Percentiles rank a stretch among this genome's conserved stretches.
These are phyloP conservation scores for Gryganskiella cystojenkinii DNA, from an alignment of 192 early-diverging fungal species.

Conservation along the genomic window DNA sequence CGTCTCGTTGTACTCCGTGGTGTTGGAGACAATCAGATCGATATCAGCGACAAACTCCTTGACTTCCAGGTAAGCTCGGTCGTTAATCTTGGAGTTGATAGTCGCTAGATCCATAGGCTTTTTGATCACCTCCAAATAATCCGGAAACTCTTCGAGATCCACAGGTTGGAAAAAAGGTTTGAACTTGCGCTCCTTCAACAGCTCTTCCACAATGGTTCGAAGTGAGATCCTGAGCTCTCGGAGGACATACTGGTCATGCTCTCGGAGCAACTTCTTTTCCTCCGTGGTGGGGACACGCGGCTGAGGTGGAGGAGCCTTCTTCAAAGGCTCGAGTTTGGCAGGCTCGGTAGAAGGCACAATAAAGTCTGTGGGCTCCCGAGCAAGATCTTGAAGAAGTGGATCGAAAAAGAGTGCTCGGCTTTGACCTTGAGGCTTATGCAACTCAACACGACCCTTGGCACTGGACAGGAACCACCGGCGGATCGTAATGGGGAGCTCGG, in stretches of 20 bases:
- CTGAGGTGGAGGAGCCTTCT: constrained; percentile 61
- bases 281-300: constrained; percentile 60
- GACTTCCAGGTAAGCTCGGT: constrained; percentile 34
- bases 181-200: constrained; percentile 59
- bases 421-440: constrained; percentile 19
- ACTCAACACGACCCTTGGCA: constrained; percentile 26
- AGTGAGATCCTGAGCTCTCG: constrained; percentile 66
- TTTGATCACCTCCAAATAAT: constrained; percentile 57
- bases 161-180: constrained; percentile 60
- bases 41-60: constrained; percentile 48
- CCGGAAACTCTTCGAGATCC: constrained; percentile 54
- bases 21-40: constrained; percentile 36
- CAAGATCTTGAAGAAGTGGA: constrained; percentile 36
- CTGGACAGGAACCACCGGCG: constrained; percentile 45
- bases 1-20: constrained; percentile 28
- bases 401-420: constrained; percentile 32
- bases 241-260: constrained; percentile 62
- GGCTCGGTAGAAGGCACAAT: neutral
- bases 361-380: constrained; percentile 44
- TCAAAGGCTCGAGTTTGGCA: constrained; percentile 41
- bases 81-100: constrained; percentile 57
- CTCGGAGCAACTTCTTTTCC: constrained; percentile 58
- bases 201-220: constrained; percentile 63
- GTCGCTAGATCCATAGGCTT: constrained; percentile 65
- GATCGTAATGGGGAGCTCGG: constrained; percentile 50